phyloP scores from a whole-genome alignment of 331 rosid species.

The Malus hybrid region DNA sequence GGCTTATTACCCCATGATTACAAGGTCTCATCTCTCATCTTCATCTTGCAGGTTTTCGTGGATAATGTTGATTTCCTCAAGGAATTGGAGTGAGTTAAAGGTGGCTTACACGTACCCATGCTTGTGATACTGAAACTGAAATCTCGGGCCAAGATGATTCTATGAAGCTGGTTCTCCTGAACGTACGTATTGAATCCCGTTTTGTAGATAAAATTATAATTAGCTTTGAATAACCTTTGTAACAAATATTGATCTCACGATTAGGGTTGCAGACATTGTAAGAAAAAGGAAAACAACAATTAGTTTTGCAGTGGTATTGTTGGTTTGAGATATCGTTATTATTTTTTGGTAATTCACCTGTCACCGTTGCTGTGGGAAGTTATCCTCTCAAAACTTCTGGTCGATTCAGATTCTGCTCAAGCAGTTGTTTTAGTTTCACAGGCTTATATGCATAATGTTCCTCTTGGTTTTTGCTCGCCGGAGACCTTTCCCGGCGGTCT shows the following conservation, averaged over 20 bases:
- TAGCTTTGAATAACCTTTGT: slow-evolving; percentile 19
- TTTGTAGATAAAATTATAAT: slow-evolving; percentile 48
- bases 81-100: slow-evolving; percentile 57
- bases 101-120: neutral
- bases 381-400: neutral
- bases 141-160: slow-evolving; percentile 21
- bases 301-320: slow-evolving; percentile 8
- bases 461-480: too few relatives aligned
- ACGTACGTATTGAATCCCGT: slow-evolving; percentile 29
- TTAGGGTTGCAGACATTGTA: slow-evolving; percentile 9
- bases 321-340: neutral
- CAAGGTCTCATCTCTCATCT: neutral
- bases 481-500: too few relatives aligned
- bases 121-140: slow-evolving; percentile 20
- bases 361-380: neutral
- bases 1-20: neutral
- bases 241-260: slow-evolving; percentile 5
- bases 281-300: neutral
- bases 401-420: too few relatives aligned
- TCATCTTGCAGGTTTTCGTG: slow-evolving; percentile 70
- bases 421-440: too few relatives aligned
- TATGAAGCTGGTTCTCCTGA: slow-evolving; percentile 16
- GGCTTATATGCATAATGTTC: too few relatives aligned
- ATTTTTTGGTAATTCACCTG: neutral
- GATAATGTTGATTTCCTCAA: slow-evolving; percentile 76